Evolutionary conservation across 331 rosid species (phyloP).

Genomic region (Stylosanthes scabra): DNA sequence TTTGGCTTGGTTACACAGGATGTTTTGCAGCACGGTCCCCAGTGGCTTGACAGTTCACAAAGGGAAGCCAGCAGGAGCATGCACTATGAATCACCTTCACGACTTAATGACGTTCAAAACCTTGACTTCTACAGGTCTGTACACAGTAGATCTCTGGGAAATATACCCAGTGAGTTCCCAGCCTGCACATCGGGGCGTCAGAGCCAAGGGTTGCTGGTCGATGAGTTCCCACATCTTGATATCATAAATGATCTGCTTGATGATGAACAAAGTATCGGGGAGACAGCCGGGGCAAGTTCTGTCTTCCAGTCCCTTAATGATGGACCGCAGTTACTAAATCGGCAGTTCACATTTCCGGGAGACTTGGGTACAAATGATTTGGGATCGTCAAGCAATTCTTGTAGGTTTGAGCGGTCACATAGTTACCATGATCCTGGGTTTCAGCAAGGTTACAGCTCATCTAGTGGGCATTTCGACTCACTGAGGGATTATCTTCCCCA

Average conservation of each 20-base stretch:
- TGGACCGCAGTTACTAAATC: constrained; percentile 60
- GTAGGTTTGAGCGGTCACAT: constrained; percentile 84
- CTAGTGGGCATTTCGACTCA: constrained; percentile 61
- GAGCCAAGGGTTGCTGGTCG: constrained; percentile 72
- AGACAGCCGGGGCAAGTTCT: constrained; percentile 50
- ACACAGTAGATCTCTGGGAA: constrained; percentile 58
- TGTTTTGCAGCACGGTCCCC: constrained; percentile 60
- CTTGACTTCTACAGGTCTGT: constrained; percentile 58
- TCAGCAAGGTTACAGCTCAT: constrained; percentile 58
- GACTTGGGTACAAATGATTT: constrained; percentile 61
- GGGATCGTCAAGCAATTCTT: constrained; percentile 75
- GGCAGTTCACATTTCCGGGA: constrained; percentile 85
- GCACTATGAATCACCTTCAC: constrained; percentile 54
- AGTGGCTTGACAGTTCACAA: constrained; percentile 74
- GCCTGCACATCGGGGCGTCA: constrained; percentile 76
- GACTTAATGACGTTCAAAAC: constrained; percentile 58
- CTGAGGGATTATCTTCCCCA: constrained; percentile 65
- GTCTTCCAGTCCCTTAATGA: constrained; percentile 55
- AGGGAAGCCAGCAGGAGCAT: constrained; percentile 62
- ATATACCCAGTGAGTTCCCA: constrained; percentile 51
- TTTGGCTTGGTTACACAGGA: constrained; percentile 61
- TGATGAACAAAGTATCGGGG: constrained; percentile 74
- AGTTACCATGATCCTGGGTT: constrained; percentile 82
- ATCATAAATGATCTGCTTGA: constrained; percentile 96
- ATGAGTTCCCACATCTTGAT: constrained; percentile 96